Base-by-base conservation (phyloP, 495 filamentous ascomycete species). In the Neurospora discreta region DNA sequence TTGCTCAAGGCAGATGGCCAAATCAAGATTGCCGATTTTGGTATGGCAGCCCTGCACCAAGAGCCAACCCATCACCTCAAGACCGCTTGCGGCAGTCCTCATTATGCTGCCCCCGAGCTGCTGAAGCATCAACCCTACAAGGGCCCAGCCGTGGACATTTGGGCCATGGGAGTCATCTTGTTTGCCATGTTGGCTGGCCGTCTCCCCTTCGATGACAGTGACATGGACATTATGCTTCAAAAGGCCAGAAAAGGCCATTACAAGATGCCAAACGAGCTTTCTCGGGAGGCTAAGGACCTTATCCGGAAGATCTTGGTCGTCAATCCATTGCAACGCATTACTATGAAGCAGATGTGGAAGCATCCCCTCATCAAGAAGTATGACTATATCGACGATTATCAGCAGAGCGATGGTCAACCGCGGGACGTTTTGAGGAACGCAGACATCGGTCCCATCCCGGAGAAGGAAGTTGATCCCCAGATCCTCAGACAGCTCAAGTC, bases 11-110 rank as follows among this genome's bases (percentile, higher is more conserved):
- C 80, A 7, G 80, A 89, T 15, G 85, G 85, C 30, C 89, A 92
- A 60, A 86, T 98, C 80, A 98, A 98, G 80, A 88, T 99, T 43
- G 94, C 93, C 40, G 95, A 99, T 80, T 99, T 98, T 80, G 95
- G 95, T 20, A 97, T 99, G 93, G 95, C 96, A 20, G 94, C 93
- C 15, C 82, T 98, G 39, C 95, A 98, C 74, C 95, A 96, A 38
- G 83, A 85, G 16, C 83, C 84, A 11, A 87, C 86, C 33, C 88
- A 92, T 74, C 88, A 88, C 81, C 84, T 99, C 42, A 90, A 86
- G 43, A 97, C 95, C 0, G 93, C 94, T 3, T 99, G 95, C 77
- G 95, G 95, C 52, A 98, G 96, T 72, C 95, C 95, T 5, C 95
- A 98, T 80, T 98, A 98, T 75, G 94, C 93, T 3, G 93, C 95